A percentile compares a stretch with the other conserved stretches of the same genome.
Conservation (phyloP, 2,329 filamentous ascomycete species). For the Aspergillus texensis region DNA sequence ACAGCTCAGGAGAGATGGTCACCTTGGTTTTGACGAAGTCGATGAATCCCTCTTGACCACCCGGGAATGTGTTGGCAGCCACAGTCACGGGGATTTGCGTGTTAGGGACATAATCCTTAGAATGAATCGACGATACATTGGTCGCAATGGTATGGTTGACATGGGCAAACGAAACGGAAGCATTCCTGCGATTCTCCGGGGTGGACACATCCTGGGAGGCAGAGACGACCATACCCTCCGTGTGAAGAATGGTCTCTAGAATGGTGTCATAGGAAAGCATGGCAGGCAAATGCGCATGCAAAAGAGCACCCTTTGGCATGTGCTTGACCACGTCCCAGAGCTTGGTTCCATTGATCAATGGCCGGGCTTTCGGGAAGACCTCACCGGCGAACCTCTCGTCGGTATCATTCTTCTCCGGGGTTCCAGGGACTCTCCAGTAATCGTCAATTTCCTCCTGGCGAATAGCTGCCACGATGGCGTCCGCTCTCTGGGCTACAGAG, state of each 20-base stretch:
- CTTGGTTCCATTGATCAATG: conserved; percentile 80
- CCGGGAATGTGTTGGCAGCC: conserved; percentile 72
- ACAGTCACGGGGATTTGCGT: conserved; percentile 58
- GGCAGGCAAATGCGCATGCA: conserved; percentile 81
- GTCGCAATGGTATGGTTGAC: conserved; percentile 48
- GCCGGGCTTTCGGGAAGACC: conserved; percentile 86
- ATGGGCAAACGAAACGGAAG: conserved; percentile 64
- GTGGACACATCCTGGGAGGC: conserved; percentile 60
- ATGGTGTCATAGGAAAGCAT: conserved; percentile 84
- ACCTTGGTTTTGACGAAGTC: conserved; percentile 73
- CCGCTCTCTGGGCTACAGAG: conserved; percentile 64
- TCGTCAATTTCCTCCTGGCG: conserved; percentile 24
- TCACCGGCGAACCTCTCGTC: conserved; percentile 65
- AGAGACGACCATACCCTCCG: conserved; percentile 70
- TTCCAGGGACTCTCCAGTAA: conserved; percentile 20
- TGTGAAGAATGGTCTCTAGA: conserved; percentile 67
- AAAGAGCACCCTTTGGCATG: conserved; percentile 75
- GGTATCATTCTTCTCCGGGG: conserved; percentile 11
- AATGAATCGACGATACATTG: conserved; percentile 62
- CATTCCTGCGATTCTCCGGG: conserved; percentile 54
- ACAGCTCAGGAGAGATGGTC: conserved; percentile 71
- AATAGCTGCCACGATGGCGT: conserved; percentile 62
- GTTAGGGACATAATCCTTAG: conserved; percentile 59
- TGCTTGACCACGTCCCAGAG: conserved; percentile 79
- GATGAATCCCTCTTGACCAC: conserved; percentile 71